Conservation (phyloP, 768 basidiomycete species). For the Lactarius akahatsu region DNA sequence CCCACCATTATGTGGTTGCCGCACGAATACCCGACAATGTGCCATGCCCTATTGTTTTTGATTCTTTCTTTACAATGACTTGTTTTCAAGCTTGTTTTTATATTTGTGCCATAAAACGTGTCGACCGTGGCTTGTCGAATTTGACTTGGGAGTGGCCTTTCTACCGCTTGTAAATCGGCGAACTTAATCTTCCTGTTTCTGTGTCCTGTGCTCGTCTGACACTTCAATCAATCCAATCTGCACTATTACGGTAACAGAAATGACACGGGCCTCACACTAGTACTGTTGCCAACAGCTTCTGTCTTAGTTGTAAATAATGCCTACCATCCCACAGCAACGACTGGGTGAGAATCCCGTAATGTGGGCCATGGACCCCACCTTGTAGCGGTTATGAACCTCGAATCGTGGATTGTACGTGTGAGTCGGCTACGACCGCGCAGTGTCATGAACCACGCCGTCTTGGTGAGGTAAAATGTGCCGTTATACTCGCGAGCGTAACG, state of each 20-base stretch:
- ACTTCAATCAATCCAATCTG: constrained; percentile 3
- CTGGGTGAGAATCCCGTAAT: constrained; percentile 16
- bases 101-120: neutral
- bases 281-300: neutral
- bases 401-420: constrained; percentile 2
- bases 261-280: constrained; percentile 1
- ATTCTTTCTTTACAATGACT: neutral
- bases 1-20: neutral
- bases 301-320: neutral
- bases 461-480: neutral
- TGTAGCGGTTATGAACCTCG: constrained; percentile 10
- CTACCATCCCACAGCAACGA: neutral
- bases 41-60: neutral
- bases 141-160: neutral
- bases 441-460: neutral
- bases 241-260: constrained; percentile 13
- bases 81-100: neutral
- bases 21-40: neutral
- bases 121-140: neutral
- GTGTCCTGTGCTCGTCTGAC: constrained; percentile 5
- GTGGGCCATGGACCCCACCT: constrained; percentile 4
- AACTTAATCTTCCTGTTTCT: constrained; percentile 20
- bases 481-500: neutral
- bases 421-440: neutral
- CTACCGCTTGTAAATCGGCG: constrained; percentile 1